Percentiles rank a stretch among this genome's conserved stretches.
Conservation (phyloP, 345 rosid species). For the Triadica sebifera region DNA sequence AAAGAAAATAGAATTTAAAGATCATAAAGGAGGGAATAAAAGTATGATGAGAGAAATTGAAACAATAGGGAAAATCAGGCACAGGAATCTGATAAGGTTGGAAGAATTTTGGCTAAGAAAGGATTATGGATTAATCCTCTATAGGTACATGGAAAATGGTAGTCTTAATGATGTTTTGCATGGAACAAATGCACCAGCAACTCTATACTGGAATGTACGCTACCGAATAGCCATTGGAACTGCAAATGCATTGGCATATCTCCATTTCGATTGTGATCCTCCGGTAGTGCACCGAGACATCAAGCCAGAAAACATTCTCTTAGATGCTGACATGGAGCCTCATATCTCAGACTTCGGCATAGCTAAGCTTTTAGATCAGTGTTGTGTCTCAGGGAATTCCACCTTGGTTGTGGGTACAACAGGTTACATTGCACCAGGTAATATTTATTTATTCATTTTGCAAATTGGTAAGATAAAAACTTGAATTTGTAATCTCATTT, state of each 20-base stretch:
- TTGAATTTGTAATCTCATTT: background rate
- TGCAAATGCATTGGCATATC: slow-evolving; percentile 77
- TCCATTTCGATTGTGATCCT: slow-evolving; percentile 75
- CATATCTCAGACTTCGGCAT: slow-evolving; percentile 82
- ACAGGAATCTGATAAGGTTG: slow-evolving; percentile 64
- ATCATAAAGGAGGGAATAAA: slow-evolving; percentile 39
- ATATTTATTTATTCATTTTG: background rate
- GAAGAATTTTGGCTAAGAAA: slow-evolving; percentile 78
- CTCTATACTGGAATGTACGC: slow-evolving; percentile 59
- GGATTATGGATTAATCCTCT: slow-evolving; percentile 64
- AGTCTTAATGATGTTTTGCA: slow-evolving; percentile 68
- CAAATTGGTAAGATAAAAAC: background rate
- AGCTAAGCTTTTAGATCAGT: slow-evolving; percentile 59
- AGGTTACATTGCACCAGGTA: slow-evolving; percentile 89
- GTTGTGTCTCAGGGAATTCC: slow-evolving; percentile 36
- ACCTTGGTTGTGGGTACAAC: slow-evolving; percentile 55
- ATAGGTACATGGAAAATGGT: slow-evolving; percentile 67
- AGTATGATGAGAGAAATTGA: slow-evolving; percentile 66
- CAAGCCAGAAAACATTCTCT: slow-evolving; percentile 73
- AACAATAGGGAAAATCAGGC: slow-evolving; percentile 61
- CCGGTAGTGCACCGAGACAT: slow-evolving; percentile 74
- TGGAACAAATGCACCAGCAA: slow-evolving; percentile 21
- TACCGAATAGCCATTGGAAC: slow-evolving; percentile 58
- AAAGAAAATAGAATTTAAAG: slow-evolving; percentile 52
- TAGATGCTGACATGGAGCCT: slow-evolving; percentile 71